These are phyloP conservation scores for Arabidopsis arenosa DNA, from an alignment of 345 rosid genomes.

Conservation along the genomic window DNA sequence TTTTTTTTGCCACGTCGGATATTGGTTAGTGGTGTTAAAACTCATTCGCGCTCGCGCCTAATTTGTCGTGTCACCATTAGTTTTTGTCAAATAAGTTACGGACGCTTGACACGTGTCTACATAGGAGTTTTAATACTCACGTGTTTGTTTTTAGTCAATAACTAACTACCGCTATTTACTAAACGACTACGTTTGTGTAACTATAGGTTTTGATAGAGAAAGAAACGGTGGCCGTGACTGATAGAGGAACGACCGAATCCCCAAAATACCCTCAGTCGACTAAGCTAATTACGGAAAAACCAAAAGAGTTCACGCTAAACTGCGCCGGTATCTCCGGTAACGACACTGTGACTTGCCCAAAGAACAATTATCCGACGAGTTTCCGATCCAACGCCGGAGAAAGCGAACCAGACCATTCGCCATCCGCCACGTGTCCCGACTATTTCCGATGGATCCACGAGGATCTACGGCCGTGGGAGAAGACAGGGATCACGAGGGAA, in stretches of 20 bases:
- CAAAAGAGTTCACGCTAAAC: conserved; percentile 35
- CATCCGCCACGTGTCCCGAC: conserved; percentile 52
- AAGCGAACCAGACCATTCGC: conserved; percentile 51
- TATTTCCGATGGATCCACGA: conserved; percentile 84
- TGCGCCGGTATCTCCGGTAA: conserved; percentile 38
- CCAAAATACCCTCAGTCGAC: conserved; percentile 38
- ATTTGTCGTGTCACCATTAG: conserved; percentile 31
- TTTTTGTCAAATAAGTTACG: conserved; percentile 28
- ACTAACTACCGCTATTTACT: background rate
- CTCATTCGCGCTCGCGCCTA: conserved; percentile 12
- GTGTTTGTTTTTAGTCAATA: conserved; percentile 6
- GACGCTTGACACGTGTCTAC: conserved; percentile 33
- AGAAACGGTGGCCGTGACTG: conserved; percentile 32
- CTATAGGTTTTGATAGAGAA: conserved; percentile 39
- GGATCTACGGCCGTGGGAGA: conserved; percentile 71
- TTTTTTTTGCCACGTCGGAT: conserved; percentile 33
- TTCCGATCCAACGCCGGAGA: conserved; percentile 33
- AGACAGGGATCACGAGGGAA: conserved; percentile 64
- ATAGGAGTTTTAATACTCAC: background rate
- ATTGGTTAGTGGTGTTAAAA: background rate
- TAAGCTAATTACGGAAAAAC: conserved; percentile 19
- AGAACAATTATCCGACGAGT: conserved; percentile 46
- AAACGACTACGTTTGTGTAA: background rate
- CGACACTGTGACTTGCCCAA: conserved; percentile 48
- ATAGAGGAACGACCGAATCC: background rate